Base-by-base conservation (phyloP, 2,329 filamentous ascomycete genomes). In the Ophiobolus disseminans region DNA sequence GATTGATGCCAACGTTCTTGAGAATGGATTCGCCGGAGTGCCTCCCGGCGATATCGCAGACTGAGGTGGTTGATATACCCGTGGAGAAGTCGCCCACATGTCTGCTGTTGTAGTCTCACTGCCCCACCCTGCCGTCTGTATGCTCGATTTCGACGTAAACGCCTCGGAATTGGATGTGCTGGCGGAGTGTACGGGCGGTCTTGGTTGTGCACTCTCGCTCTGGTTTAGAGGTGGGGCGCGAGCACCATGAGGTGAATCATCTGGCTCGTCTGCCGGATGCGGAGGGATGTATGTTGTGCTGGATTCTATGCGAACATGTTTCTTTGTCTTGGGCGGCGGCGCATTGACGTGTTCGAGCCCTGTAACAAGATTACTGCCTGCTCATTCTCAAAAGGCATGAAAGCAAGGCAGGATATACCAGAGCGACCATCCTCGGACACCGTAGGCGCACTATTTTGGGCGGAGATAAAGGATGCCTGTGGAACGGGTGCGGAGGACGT, bases 261-360 rank as follows among this genome's bases (percentile, higher is more conserved):
- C 56, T 48, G 45, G 51, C 50, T 65, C 52, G 52, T 61, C 51
- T 23, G 58, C 64, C 60, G 69, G 58, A 61, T 69, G 65, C 63
- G 63, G 70, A 52, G 69, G 63, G 41, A 63, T 63, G 40, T 69
- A 68, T 20, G 66, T 65, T 26, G 73, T 66, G 31, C 75, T 74
- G 37, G 75, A 75, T 45, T 73, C 72, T 63, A 77, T 76, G 63
- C 86, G 83, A 51, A 89, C 86, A 63, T 65, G 65, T 59, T 83
- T 87, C 73, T 88, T 88, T 50, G 82, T 78, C 65, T 60, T 65
- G 48, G 60, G 57, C 49, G 53, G 49, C 55, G 55, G 50, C 35
- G 66, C 45, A 46, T 55, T 45, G 53, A 48, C 46, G 36, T 54
- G 55, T 53, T 63, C 60, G 57, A 55, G 60, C 49, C 60, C 70